These are phyloP conservation scores for Hirsutella minnesotensis DNA, from an alignment of 2,329 filamentous ascomycete species.

Conservation along the genomic window DNA sequence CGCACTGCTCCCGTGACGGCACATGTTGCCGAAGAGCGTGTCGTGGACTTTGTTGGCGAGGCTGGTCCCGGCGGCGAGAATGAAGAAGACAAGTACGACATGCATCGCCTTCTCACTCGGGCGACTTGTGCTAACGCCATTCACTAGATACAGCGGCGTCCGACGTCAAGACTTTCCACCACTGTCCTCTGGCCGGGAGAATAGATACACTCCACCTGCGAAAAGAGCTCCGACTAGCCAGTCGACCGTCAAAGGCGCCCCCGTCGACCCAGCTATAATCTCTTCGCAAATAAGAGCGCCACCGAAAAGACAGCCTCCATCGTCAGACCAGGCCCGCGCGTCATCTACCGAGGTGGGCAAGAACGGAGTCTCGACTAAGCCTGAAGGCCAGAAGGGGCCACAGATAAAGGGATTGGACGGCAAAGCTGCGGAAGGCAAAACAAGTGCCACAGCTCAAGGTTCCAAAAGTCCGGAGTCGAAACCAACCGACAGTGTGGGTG, in stretches of 20 bases:
- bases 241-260: constrained; percentile 62
- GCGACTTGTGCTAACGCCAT: constrained; percentile 8
- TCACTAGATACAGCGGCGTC: constrained; percentile 75
- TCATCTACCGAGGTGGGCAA: constrained; percentile 15
- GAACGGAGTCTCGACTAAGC: constrained; percentile 17
- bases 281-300: constrained; percentile 59
- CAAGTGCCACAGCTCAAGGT: constrained; percentile 10
- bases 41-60: constrained; percentile 54
- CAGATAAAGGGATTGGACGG: constrained; percentile 18
- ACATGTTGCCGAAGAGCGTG: constrained; percentile 83
- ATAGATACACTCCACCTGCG: constrained; percentile 85
- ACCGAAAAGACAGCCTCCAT: constrained; percentile 22
- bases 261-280: constrained; percentile 82
- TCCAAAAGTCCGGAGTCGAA: constrained; percentile 19
- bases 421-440: constrained; percentile 21
- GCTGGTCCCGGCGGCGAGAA: constrained; percentile 58
- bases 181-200: constrained; percentile 38
- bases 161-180: constrained; percentile 62
- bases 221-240: constrained; percentile 67
- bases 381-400: constrained; percentile 12
- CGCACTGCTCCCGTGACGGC: constrained; percentile 58
- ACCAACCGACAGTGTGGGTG: constrained; percentile 12
- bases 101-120: not conserved
- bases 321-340: constrained; percentile 12
- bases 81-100: constrained; percentile 75